Conservation (phyloP, 2,329 filamentous ascomycete genomes). For the Colletotrichum spinosum region DNA sequence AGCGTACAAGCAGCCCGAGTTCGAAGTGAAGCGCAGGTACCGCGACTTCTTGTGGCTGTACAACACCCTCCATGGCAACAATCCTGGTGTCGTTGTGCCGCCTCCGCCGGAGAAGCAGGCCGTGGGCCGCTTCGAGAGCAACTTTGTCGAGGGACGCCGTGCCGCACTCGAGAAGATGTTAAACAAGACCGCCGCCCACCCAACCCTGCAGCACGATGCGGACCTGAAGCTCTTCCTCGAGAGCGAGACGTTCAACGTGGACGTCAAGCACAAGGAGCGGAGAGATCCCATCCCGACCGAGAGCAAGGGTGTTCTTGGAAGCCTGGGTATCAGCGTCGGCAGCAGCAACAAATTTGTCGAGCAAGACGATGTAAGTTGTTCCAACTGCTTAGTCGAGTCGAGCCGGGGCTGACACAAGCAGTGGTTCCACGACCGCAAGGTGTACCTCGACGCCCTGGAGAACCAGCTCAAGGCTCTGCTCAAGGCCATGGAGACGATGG, state of each 20-base stretch:
- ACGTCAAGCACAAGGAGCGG: slow-evolving; percentile 97
- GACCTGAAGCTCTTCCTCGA: slow-evolving; percentile 97
- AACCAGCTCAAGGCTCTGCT: slow-evolving; percentile 89
- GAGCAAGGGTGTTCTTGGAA: slow-evolving; percentile 93
- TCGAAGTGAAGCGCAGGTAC: slow-evolving; percentile 93
- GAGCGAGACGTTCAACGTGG: slow-evolving; percentile 94
- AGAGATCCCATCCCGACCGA: slow-evolving; percentile 87
- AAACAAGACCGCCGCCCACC: slow-evolving; percentile 92
- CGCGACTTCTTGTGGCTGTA: slow-evolving; percentile 99
- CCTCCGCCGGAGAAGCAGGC: slow-evolving; percentile 98
- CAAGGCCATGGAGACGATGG: slow-evolving; percentile 94
- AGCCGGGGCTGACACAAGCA: slow-evolving; percentile 47
- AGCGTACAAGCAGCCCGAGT: slow-evolving; percentile 92
- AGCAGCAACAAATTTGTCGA: slow-evolving; percentile 91
- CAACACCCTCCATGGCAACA: slow-evolving; percentile 92
- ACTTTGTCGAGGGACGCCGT: slow-evolving; percentile 93
- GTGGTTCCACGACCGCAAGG: slow-evolving; percentile 98
- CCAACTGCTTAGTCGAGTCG: background rate
- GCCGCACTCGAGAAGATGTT: slow-evolving; percentile 97
- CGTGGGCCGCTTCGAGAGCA: slow-evolving; percentile 93
- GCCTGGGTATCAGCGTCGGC: slow-evolving; percentile 82
- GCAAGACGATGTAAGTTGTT: slow-evolving; percentile 84
- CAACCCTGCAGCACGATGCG: slow-evolving; percentile 89
- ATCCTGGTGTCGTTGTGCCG: slow-evolving; percentile 93
- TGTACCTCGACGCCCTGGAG: slow-evolving; percentile 95